These are phyloP conservation scores for Neocucurbitaria cava DNA, from an alignment of 2,329 filamentous ascomycete species.

Conservation along the genomic window DNA sequence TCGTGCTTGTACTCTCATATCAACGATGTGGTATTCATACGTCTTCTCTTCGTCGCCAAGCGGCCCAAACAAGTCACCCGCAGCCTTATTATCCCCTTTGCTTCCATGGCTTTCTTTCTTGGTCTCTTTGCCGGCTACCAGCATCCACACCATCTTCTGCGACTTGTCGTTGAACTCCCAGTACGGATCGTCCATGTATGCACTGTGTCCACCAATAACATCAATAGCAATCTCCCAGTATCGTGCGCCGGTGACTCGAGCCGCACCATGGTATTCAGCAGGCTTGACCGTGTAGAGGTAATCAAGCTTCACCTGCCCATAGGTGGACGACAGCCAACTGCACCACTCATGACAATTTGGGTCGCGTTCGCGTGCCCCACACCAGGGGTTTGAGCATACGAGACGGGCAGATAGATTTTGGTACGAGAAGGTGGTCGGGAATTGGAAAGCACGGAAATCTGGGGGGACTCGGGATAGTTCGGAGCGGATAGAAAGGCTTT, in stretches of 20 bases:
- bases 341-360: conserved; percentile 26
- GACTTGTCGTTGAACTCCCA: conserved; percentile 29
- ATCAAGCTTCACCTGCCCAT: conserved; percentile 18
- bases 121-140: conserved; percentile 28
- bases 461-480: conserved; percentile 33
- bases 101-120: conserved; percentile 10
- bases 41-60: conserved; percentile 17
- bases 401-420: conserved; percentile 33
- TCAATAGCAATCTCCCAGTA: conserved; percentile 43
- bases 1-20: conserved; percentile 31
- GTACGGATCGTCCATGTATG: conserved; percentile 8
- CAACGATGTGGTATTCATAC: conserved; percentile 34
- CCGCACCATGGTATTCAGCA: conserved; percentile 11
- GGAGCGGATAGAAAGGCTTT: conserved; percentile 35
- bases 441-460: conserved; percentile 22
- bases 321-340: conserved; percentile 14
- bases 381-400: conserved; percentile 25
- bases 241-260: conserved; percentile 15
- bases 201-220: conserved; percentile 30
- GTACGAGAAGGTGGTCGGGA: conserved; percentile 31
- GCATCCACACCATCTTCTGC: conserved; percentile 37
- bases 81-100: conserved; percentile 12
- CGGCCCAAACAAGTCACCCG: conserved; percentile 28
- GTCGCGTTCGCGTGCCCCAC: conserved; percentile 6
- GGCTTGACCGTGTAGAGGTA: conserved; percentile 33